phyloP scores from a whole-genome alignment of 345 rosid species.

The Lepidium africanum region DNA sequence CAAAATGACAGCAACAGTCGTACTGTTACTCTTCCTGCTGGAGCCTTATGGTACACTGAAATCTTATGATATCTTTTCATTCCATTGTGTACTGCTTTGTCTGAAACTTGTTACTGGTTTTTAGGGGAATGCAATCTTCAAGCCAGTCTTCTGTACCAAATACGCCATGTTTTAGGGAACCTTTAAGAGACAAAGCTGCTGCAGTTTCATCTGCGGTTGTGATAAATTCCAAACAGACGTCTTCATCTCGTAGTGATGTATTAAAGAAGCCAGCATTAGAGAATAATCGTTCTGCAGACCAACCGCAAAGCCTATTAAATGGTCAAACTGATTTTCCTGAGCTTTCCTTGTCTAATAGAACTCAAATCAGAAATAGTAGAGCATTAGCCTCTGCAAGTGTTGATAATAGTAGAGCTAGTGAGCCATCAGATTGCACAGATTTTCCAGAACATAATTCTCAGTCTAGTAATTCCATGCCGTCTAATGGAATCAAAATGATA shows the following conservation, averaged over 20 bases:
- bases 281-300: constrained; percentile 18
- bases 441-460: constrained; percentile 22
- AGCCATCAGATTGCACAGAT: constrained; percentile 19
- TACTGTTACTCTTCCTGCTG: constrained; percentile 69
- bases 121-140: constrained; percentile 65
- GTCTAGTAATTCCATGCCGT: neutral
- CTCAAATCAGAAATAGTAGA: constrained; percentile 23
- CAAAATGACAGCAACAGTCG: constrained; percentile 55
- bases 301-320: constrained; percentile 26
- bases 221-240: constrained; percentile 25
- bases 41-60: constrained; percentile 71
- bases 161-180: constrained; percentile 41
- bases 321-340: constrained; percentile 23
- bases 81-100: neutral
- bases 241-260: constrained; percentile 22
- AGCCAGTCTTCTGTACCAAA: constrained; percentile 32
- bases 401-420: constrained; percentile 25
- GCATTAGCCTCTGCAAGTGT: constrained; percentile 23
- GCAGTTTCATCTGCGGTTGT: constrained; percentile 28
- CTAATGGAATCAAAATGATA: constrained; percentile 9
- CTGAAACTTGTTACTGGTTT: constrained; percentile 9
- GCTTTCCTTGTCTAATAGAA: constrained; percentile 24
- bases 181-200: constrained; percentile 43
- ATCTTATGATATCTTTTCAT: neutral
- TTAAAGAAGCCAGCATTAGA: constrained; percentile 31